phyloP scores from a whole-genome alignment of 2,329 filamentous ascomycete species.

The Arthroderma sp. region DNA sequence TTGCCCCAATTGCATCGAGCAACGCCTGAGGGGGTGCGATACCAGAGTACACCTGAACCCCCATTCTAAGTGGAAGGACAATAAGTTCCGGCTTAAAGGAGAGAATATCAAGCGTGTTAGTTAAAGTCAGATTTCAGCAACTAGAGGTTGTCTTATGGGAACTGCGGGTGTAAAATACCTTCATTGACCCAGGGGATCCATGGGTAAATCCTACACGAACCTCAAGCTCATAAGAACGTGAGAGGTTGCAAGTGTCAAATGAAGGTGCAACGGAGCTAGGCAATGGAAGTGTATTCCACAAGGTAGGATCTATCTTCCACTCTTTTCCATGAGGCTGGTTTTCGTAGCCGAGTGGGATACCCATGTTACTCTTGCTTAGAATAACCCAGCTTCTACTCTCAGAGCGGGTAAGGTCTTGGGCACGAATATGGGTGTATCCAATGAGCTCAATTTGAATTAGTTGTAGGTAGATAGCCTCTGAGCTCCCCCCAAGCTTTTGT shows the following conservation, averaged over 20 bases:
- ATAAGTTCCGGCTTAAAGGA: slow-evolving; percentile 53
- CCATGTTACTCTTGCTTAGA: slow-evolving; percentile 56
- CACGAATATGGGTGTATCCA: slow-evolving; percentile 64
- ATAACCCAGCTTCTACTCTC: slow-evolving; percentile 68
- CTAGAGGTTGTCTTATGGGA: no score
- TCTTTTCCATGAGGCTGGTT: slow-evolving; percentile 51
- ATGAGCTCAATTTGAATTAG: slow-evolving; percentile 72
- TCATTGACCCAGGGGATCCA: slow-evolving; percentile 43
- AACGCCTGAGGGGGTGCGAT: slow-evolving; percentile 69
- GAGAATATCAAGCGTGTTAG: neutral
- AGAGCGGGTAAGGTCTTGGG: slow-evolving; percentile 57
- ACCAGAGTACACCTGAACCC: slow-evolving; percentile 73
- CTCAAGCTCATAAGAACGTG: slow-evolving; percentile 70
- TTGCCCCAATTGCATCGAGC: slow-evolving; percentile 47
- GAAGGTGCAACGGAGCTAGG: slow-evolving; percentile 79
- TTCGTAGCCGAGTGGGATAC: slow-evolving; percentile 51
- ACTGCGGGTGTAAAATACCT: slow-evolving; percentile 26
- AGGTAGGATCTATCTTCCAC: slow-evolving; percentile 50
- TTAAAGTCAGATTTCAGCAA: neutral
- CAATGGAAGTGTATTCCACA: slow-evolving; percentile 61
- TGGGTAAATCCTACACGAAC: slow-evolving; percentile 66
- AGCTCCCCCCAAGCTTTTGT: slow-evolving; percentile 57
- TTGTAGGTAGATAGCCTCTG: slow-evolving; percentile 59
- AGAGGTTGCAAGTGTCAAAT: slow-evolving; percentile 80
- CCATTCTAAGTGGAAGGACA: slow-evolving; percentile 64